Base-by-base conservation (phyloP, 1,139 yeast genomes). In the Kodamaea suecica region DNA sequence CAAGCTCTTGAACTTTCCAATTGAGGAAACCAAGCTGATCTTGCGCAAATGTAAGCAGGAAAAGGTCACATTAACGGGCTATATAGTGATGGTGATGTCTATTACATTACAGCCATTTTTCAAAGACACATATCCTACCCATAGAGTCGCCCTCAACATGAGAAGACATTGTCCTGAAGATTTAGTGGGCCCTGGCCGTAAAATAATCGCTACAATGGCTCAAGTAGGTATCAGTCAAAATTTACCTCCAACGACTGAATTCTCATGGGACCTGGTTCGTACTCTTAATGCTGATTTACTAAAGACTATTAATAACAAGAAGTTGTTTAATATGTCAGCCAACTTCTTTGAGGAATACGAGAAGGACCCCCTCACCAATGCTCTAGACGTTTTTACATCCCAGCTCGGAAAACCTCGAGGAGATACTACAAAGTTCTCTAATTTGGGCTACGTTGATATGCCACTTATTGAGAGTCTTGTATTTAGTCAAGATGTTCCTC, bases 401-500 rank as follows among this genome's bases (percentile, higher is more conserved):
- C 44, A 40, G 5, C 40, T 65, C 29, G 59, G 56, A 4, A 52
- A 55, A n/a, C 53, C 57, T 3, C 61, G 60, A 39, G 55, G 54
- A 1, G 73, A 66, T 35, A 45, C 65, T 0, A 40, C 56, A 14
- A 69, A 69, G 38, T 41, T 65, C 17, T 70, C 75, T 9, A 70
- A 69, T 40, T 50, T 70, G 41, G 75, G 75, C 2, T 42, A 56
- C 4, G 47, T 61, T 15, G 53, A 52, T 31, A 17, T 33, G 3
- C 40, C 41, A 3, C 34, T 27, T n/a, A 51, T 68, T 11, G 47
- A 41, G 1, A 58, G 66, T 35, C 43, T 66, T 50, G 47, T 63
- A 1, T 68, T 68, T 41, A 50, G 66, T 1, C 74, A 68, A 40
- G 70, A 65, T 38, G 34, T 66, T 34, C 60, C 70, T 2, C 61